Base-by-base conservation (phyloP, 2,329 filamentous ascomycete species). In the Rhytidhysteron rufulum region DNA sequence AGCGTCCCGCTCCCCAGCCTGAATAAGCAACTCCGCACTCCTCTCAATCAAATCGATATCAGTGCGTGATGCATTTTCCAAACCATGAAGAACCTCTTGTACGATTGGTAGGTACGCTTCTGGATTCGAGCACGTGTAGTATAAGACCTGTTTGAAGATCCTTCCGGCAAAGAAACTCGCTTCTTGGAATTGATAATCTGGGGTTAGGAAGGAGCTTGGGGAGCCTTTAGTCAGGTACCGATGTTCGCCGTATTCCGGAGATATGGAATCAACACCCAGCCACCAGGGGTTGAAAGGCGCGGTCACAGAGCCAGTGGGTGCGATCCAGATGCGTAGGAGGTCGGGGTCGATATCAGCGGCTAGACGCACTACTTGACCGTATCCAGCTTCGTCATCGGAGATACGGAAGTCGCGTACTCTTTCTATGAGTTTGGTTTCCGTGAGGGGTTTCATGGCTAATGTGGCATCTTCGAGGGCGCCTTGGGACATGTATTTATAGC, bases 381-480 rank as follows among this genome's bases (percentile, higher is more conserved):
- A 65, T 2, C 60, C 62, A n/a, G 59, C 54, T 48, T 64, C 58
- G 21, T 64, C 60, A 31, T 65, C 60, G 13, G 58, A 51, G 19
- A 65, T 65, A 8, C 61, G 51, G 27, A 52, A 58, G 39, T 65
- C 62, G 18, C 62, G 60, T 5, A 64, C 61, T 6, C 61, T 56
- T 18, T 66, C 63, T 48, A 71, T 70, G 3, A 77, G 58, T 42
- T 76, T 71, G 15, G 58, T 55, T 43, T 78, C 74, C 0, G 71
- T 73, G n/a, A 77, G 54, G 0, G 75, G 73, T 1, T 62, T 65
- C 55, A 72, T 74, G 13, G 66, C 59, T 1, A 53, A 51, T 1
- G 61, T 64, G 1, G 60, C 60, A n/a, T 62, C 50, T 36, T 63
- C 62, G 2, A 64, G 54, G 1, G 58, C 57, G 7, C 56, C 60